Evolutionary conservation across 2,329 filamentous ascomycete species (phyloP).

Genomic region (Botrytis byssoidea): DNA sequence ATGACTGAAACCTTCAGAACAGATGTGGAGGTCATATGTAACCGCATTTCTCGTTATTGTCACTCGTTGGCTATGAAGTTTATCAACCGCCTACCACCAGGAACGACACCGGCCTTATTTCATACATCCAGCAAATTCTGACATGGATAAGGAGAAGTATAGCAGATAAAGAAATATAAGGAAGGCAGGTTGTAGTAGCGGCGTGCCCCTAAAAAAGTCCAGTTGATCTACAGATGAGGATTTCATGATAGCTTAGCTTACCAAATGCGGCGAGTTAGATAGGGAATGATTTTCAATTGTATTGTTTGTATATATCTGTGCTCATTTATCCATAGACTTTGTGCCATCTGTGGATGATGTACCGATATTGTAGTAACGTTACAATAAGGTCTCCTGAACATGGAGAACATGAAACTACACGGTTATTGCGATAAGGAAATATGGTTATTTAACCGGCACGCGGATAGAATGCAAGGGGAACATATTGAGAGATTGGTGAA

Average conservation of each 20-base stretch:
- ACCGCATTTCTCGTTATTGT: neutral
- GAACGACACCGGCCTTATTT: neutral
- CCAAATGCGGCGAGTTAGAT: neutral
- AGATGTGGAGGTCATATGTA: conserved; percentile 2
- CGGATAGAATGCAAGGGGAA: neutral
- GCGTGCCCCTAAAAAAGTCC: neutral
- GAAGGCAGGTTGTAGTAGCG: neutral
- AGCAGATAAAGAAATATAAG: neutral
- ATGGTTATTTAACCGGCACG: neutral
- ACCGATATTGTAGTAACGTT: conserved; percentile 2
- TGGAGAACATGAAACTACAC: neutral
- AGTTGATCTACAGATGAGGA: neutral
- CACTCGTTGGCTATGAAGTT: neutral
- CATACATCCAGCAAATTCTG: neutral
- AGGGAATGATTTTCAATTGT: neutral
- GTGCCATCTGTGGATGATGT: neutral
- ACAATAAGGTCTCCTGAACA: conserved; percentile 6
- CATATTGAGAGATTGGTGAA: neutral
- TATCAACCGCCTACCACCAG: neutral
- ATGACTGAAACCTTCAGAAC: neutral
- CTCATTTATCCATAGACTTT: neutral
- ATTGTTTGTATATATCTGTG: neutral
- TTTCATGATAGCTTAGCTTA: neutral
- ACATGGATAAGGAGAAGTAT: neutral
- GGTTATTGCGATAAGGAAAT: neutral